Conservation (phyloP, 139 green algal genomes). For the Marvania coccoides region DNA sequence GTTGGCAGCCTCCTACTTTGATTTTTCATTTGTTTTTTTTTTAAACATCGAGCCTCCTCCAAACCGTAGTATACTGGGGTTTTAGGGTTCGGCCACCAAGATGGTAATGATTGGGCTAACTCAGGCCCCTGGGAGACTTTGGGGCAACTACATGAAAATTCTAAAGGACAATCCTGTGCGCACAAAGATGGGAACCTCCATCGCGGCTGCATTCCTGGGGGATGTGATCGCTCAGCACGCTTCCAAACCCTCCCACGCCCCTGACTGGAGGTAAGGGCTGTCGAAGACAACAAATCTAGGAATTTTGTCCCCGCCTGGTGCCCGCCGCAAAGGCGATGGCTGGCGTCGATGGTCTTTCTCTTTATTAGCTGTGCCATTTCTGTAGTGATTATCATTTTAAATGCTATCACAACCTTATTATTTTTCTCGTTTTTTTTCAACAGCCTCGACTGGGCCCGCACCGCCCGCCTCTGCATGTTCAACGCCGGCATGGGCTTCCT, state of each 20-base stretch:
- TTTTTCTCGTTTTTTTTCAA: too few relatives aligned
- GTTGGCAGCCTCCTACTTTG: too few relatives aligned
- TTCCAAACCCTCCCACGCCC: background rate
- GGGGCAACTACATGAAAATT: background rate
- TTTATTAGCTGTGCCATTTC: background rate
- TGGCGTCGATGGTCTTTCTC: background rate
- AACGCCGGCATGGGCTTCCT: constrained; percentile 9
- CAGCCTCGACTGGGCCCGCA: constrained; percentile 27
- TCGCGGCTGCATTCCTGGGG: constrained; percentile 13
- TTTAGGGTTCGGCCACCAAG: too few relatives aligned
- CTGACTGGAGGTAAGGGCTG: background rate
- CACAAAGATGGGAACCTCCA: constrained; percentile 15
- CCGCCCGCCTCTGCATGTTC: constrained; percentile 15
- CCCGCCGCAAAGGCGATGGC: too few relatives aligned
- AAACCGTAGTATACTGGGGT: too few relatives aligned
- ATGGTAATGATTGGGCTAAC: too few relatives aligned
- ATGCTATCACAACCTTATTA: too few relatives aligned
- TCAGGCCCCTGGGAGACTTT: constrained; percentile 1
- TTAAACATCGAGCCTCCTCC: too few relatives aligned
- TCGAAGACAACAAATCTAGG: background rate
- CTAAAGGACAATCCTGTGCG: constrained; percentile 1
- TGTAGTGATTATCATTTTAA: background rate
- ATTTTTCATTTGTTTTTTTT: too few relatives aligned
- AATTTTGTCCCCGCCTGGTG: too few relatives aligned
- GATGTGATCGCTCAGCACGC: constrained; percentile 19